These are phyloP conservation scores for Fusarium sacchari DNA, from an alignment of 2,329 filamentous ascomycete species.

Conservation along the genomic window DNA sequence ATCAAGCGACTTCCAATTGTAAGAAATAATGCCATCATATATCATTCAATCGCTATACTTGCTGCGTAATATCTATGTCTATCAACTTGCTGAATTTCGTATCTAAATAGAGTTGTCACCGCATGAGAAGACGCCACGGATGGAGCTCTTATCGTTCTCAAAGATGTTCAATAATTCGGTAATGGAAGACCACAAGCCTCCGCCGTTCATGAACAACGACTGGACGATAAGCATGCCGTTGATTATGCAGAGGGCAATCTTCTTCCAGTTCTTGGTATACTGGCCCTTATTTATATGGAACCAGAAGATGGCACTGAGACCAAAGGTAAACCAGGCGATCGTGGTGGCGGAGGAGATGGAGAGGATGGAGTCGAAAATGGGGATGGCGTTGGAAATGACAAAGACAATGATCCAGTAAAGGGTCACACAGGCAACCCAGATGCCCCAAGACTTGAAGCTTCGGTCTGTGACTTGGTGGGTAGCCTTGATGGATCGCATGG, in stretches of 20 bases:
- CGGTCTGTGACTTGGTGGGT: conserved; percentile 47
- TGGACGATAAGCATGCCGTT: conserved; percentile 47
- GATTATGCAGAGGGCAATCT: conserved; percentile 23
- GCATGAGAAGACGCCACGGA: conserved; percentile 47
- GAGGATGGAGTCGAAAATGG: conserved; percentile 51
- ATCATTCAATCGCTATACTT: conserved; percentile 12
- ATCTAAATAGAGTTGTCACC: conserved; percentile 45
- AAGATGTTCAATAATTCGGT: conserved; percentile 45
- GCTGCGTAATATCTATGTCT: neutral
- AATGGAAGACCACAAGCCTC: conserved; percentile 48
- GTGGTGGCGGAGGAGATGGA: conserved; percentile 49
- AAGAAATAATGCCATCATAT: neutral
- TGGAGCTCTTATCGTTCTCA: conserved; percentile 31
- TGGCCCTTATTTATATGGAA: conserved; percentile 47
- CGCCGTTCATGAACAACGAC: conserved; percentile 49
- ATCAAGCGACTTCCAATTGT: too few relatives aligned
- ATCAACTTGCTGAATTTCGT: neutral
- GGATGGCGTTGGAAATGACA: conserved; percentile 49
- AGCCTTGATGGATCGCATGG: conserved; percentile 46
- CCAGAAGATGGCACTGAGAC: conserved; percentile 49
- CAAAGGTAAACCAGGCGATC: conserved; percentile 51
- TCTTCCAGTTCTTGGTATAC: conserved; percentile 36
- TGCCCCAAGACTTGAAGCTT: conserved; percentile 48
- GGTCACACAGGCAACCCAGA: conserved; percentile 48
- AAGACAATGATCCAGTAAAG: conserved; percentile 48